These are phyloP conservation scores for Globisporangium viniferum DNA, from an alignment of 352 stramenopile genomes.

Conservation along the genomic window DNA sequence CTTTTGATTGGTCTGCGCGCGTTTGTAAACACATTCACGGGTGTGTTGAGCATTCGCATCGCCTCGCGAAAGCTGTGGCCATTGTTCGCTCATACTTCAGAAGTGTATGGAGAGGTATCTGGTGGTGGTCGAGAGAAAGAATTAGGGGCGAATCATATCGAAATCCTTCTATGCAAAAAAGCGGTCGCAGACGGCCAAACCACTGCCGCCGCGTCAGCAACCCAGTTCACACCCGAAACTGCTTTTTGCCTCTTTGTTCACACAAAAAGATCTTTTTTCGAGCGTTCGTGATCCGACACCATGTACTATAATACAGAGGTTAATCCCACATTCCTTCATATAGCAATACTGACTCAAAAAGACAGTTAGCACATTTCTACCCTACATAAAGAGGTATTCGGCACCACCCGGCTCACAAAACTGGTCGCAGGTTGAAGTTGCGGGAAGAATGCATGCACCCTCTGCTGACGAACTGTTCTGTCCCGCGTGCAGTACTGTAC, in stretches of 20 bases:
- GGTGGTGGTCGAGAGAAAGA: background rate
- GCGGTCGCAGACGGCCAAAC: background rate
- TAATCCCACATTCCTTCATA: background rate
- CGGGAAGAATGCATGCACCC: background rate
- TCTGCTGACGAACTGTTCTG: background rate
- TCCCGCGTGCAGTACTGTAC: background rate
- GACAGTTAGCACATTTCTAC: background rate
- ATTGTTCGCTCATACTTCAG: background rate
- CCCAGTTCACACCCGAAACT: background rate
- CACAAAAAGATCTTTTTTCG: background rate
- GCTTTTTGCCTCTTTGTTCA: background rate
- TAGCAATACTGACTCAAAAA: background rate
- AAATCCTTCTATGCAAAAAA: background rate
- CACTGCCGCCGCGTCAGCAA: conserved; percentile 6
- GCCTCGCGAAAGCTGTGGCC: too few species aligned
- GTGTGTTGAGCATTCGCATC: too few species aligned
- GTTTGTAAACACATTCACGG: background rate
- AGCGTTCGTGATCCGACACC: background rate
- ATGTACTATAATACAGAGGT: background rate
- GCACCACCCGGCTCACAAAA: background rate
- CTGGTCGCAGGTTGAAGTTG: conserved; percentile 12
- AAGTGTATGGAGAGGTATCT: background rate
- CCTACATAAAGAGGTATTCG: background rate
- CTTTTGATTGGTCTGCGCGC: background rate
- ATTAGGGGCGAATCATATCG: background rate